Evolutionary conservation across 192 early-diverging fungal species (phyloP).

Genomic region (Podila minutissima): DNA sequence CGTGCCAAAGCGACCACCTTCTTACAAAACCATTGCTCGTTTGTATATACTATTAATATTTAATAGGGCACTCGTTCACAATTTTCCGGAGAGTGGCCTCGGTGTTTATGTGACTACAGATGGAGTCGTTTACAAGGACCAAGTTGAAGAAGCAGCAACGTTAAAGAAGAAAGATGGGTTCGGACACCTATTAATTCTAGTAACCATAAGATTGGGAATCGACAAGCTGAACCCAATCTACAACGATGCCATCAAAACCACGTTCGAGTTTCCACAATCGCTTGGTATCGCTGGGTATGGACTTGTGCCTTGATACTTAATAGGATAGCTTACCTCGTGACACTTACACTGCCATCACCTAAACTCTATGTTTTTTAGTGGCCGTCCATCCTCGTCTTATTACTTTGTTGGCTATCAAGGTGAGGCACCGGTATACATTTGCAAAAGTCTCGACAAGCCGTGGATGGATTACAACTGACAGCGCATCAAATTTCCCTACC

Average conservation of each 20-base stretch:
- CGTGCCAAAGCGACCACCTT: not conserved
- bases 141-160: conserved; percentile 65
- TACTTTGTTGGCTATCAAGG: conserved; percentile 93
- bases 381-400: conserved; percentile 92
- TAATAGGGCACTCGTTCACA: conserved; percentile 65
- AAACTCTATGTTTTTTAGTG: conserved; percentile 54
- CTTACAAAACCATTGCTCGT: not conserved
- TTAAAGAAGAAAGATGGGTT: conserved; percentile 56
- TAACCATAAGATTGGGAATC: conserved; percentile 90
- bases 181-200: conserved; percentile 82
- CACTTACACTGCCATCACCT: conserved; percentile 2
- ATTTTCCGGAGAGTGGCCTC: conserved; percentile 66
- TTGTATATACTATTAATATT: not conserved
- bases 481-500: too few relatives aligned
- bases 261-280: conserved; percentile 79
- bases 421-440: conserved; percentile 84
- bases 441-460: conserved; percentile 49
- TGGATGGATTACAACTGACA: too few relatives aligned
- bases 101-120: conserved; percentile 84
- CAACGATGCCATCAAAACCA: conserved; percentile 75
- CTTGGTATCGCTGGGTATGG: conserved; percentile 92
- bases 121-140: conserved; percentile 81
- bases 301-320: not conserved
- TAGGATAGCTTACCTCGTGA: not conserved
- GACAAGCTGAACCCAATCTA: conserved; percentile 91